Conservation (phyloP, 2,329 filamentous ascomycete species). For the Conoideocrella luteorostrata region DNA sequence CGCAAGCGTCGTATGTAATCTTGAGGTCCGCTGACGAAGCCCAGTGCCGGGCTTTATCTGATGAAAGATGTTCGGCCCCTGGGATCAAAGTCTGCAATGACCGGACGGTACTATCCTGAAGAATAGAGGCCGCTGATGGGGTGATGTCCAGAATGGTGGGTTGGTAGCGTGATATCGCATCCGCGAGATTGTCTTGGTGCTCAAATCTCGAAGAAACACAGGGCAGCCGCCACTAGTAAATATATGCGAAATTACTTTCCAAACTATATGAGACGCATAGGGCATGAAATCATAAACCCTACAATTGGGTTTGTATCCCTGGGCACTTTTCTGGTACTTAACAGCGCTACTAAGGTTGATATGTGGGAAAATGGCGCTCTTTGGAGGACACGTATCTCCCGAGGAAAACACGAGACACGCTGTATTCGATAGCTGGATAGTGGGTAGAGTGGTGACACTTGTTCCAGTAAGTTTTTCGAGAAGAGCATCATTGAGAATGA, state of each 20-base stretch:
- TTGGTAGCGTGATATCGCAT: conserved; percentile 1
- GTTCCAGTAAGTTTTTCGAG: neutral
- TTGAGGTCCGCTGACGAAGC: conserved; percentile 1
- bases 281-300: conserved; percentile 10
- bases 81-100: conserved; percentile 1
- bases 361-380: conserved; percentile 5
- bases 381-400: neutral
- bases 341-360: conserved; percentile 3
- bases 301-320: conserved; percentile 4
- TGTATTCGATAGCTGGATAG: neutral
- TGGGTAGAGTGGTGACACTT: neutral
- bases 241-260: neutral
- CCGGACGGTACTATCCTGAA: neutral
- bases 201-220: conserved; percentile 1
- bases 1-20: conserved; percentile 1
- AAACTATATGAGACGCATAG: neutral
- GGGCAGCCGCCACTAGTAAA: conserved; percentile 1
- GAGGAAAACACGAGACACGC: conserved; percentile 4
- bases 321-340: conserved; percentile 3
- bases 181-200: neutral
- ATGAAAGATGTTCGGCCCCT: neutral
- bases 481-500: neutral
- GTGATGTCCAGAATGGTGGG: conserved; percentile 4
- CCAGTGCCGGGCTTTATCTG: neutral
- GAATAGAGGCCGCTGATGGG: neutral